Evolutionary conservation across 2,329 filamentous ascomycete species (phyloP).

Genomic region (Aspergillus fijiensis): DNA sequence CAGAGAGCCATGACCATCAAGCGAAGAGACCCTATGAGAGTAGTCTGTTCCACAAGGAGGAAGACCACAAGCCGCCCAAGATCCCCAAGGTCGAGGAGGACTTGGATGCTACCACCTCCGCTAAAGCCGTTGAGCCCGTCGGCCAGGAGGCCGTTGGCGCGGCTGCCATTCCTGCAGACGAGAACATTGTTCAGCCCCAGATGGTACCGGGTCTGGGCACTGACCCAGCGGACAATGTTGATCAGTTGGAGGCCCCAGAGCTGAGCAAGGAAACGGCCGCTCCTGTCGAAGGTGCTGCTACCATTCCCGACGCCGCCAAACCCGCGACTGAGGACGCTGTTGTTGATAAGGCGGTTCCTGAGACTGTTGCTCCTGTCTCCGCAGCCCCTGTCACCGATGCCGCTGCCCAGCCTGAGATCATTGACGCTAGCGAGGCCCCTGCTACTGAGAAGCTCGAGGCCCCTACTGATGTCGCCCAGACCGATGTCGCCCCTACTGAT

Average conservation of each 20-base stretch:
- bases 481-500: neutral
- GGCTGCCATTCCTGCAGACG: conserved; percentile 3
- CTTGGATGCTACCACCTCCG: conserved; percentile 3
- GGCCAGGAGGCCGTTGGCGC: conserved; percentile 8
- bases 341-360: neutral
- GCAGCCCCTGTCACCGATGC: neutral
- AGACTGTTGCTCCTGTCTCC: neutral
- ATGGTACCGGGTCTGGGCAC: conserved; percentile 24
- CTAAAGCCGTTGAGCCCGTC: neutral
- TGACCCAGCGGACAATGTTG: conserved; percentile 15
- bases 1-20: conserved; percentile 25
- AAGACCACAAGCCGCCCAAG: conserved; percentile 35
- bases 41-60: conserved; percentile 31
- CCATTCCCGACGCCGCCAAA: neutral
- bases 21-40: conserved; percentile 40
- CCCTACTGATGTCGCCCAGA: neutral
- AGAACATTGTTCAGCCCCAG: conserved; percentile 18
- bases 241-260: conserved; percentile 16
- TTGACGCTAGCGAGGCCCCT: neutral
- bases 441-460: neutral
- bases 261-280: conserved; percentile 13
- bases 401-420: neutral
- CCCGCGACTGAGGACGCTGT: neutral
- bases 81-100: conserved; percentile 35
- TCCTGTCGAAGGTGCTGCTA: neutral